Evolutionary conservation across 805 yeast species (phyloP), one percentile per base, ranked within the genome.

Genomic region (Blastobotrys parvus): DNA sequence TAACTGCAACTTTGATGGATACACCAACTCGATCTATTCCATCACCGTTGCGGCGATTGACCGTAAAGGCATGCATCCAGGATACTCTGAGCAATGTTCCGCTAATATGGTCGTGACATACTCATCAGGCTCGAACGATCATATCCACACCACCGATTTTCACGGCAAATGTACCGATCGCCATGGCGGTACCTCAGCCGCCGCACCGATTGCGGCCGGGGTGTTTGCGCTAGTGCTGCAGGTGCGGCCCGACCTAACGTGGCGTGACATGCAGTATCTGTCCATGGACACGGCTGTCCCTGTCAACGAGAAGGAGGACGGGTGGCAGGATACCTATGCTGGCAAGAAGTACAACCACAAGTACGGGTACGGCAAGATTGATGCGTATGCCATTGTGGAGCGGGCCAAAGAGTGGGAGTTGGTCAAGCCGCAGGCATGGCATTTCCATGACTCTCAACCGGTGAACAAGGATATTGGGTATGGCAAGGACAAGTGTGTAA

Each of bases 131-230:
- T 78, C 89, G 2, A 84, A 85, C 29, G 95, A 86, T 57, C 82
- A 78, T 56, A 90, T 92, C 45, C 89, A 84, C 57, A 84, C 97
- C 4, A 83, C 96, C 1, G 95, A 85, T 59, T 72, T 85, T 35
- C 70, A 78, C 39, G 72, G 73, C 4, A 62, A 67, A 51, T 92
- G 98, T 62, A 68, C 94, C 1, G 71, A 71, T 31, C 61, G 53
- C 20, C 98, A 92, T 61, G 96, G 97, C 8, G 98, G 98, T 17
- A 92, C 98, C 0, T 90, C 97, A 18, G 98, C 98, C 0, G 97
- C 98, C 13, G 98, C 98, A 0, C 98, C 98, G 0, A 70, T 92
- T 44, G 97, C 97, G 0, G 97, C 97, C 0, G 98, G 97, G n/a
- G 73, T 92, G 1, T 87, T 84, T 59, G 76, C 97, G 0, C 68